These are phyloP conservation scores for Hymenoscyphus repandus DNA, from an alignment of 2,329 filamentous ascomycete genomes.

Conservation along the genomic window DNA sequence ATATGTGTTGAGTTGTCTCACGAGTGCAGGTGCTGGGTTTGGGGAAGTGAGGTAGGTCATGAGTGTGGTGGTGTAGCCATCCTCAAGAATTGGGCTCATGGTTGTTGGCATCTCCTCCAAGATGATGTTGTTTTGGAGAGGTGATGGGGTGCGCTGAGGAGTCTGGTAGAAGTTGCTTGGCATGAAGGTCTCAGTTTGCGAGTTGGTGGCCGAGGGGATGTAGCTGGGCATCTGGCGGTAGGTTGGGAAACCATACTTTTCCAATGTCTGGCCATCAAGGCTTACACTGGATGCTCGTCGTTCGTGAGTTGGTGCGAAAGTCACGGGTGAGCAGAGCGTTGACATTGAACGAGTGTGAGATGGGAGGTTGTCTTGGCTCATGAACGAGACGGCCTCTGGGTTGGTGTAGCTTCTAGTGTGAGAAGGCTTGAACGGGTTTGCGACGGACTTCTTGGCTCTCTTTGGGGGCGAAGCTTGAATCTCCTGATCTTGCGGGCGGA, in stretches of 20 bases:
- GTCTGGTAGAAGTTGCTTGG: conserved; percentile 34
- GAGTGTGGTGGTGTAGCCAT: conserved; percentile 57
- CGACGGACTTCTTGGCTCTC: conserved; percentile 46
- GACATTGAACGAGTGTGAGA: conserved; percentile 28
- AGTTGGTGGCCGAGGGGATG: conserved; percentile 30
- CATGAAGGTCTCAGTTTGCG: conserved; percentile 41
- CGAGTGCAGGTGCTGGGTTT: conserved; percentile 78
- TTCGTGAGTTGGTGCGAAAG: conserved; percentile 36
- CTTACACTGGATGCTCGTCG: conserved; percentile 63
- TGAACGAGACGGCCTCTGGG: conserved; percentile 47
- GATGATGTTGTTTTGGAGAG: conserved; percentile 31
- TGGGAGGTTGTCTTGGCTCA: conserved; percentile 21
- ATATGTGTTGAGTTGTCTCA: conserved; percentile 70
- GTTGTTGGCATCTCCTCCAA: conserved; percentile 31
- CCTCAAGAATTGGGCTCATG: conserved; percentile 24
- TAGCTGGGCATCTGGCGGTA: conserved; percentile 69
- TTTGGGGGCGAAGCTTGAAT: conserved; percentile 55
- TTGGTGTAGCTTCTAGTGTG: conserved; percentile 57
- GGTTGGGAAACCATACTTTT: conserved; percentile 75
- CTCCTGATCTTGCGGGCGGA: conserved; percentile 77
- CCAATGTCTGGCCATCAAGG: conserved; percentile 60
- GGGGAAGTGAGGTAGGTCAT: conserved; percentile 71
- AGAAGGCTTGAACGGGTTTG: conserved; percentile 37
- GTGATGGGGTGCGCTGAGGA: conserved; percentile 40
- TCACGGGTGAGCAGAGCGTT: conserved; percentile 29